A percentile compares a stretch with the other conserved stretches of the same genome.
Evolutionary conservation across 2,329 filamentous ascomycete species (phyloP).

Genomic region (Coniochaeta sp.): DNA sequence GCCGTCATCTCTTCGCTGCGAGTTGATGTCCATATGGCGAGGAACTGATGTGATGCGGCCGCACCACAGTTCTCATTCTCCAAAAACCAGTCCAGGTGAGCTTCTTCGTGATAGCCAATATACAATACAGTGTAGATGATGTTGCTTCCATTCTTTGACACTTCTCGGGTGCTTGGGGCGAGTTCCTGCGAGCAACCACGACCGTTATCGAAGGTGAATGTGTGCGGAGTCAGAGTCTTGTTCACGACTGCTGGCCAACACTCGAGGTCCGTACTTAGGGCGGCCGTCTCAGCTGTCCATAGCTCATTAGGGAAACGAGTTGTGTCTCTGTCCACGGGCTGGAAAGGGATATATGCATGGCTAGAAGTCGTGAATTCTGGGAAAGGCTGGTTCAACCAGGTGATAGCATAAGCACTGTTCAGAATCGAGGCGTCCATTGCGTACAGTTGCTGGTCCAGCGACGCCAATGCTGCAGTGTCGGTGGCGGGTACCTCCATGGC

Average conservation of each 20-base stretch:
- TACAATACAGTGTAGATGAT: slow-evolving; percentile 27
- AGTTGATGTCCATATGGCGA: slow-evolving; percentile 16
- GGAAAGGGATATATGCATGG: slow-evolving; percentile 36
- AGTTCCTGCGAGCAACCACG: slow-evolving; percentile 25
- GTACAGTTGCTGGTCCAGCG: slow-evolving; percentile 12
- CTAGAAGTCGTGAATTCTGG: slow-evolving; percentile 35
- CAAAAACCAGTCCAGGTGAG: slow-evolving; percentile 24
- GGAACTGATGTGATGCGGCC: slow-evolving; percentile 28
- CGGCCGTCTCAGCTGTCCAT: slow-evolving; percentile 20
- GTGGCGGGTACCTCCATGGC: neutral
- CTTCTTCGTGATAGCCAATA: slow-evolving; percentile 31
- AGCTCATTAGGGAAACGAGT: slow-evolving; percentile 10
- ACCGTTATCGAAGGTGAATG: slow-evolving; percentile 24
- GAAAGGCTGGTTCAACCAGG: slow-evolving; percentile 34
- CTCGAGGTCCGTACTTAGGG: slow-evolving; percentile 25
- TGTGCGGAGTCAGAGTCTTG: neutral
- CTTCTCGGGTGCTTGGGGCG: neutral
- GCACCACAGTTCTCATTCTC: slow-evolving; percentile 21
- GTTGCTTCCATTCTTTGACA: neutral
- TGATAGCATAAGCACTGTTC: slow-evolving; percentile 36
- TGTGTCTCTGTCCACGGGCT: slow-evolving; percentile 4
- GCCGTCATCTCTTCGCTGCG: slow-evolving; percentile 19
- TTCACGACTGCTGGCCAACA: slow-evolving; percentile 26
- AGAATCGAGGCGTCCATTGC: slow-evolving; percentile 27
- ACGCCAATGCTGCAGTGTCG: slow-evolving; percentile 8